Evolutionary conservation across 1,139 yeast genomes (phyloP).

Genomic region (Yamadazyma siamensis): DNA sequence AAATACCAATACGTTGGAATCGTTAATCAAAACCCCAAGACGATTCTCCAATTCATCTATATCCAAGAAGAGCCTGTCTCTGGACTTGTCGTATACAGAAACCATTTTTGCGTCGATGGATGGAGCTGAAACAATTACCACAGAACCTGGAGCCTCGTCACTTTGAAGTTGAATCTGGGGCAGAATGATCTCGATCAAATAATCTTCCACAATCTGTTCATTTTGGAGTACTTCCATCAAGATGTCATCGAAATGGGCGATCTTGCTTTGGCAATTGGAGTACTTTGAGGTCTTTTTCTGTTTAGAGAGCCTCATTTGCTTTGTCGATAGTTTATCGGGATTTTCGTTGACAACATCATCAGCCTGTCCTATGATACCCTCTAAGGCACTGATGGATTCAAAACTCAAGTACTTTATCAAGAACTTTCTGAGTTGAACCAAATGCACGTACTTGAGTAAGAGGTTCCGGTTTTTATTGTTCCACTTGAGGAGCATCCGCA

Average conservation of each 20-base stretch:
- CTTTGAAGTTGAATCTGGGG: constrained; percentile 86
- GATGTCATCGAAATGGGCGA: constrained; percentile 49
- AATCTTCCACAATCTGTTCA: constrained; percentile 57
- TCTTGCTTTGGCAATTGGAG: constrained; percentile 18
- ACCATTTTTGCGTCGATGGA: constrained; percentile 36
- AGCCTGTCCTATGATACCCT: constrained; percentile 26
- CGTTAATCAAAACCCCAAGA: constrained; percentile 34
- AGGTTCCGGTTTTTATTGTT: constrained; percentile 35
- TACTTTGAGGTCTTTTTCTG: constrained; percentile 1
- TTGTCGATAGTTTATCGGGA: constrained; percentile 1
- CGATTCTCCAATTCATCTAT: constrained; percentile 33
- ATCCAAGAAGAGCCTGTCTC: constrained; percentile 18
- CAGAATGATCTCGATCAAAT: constrained; percentile 65
- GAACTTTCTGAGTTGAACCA: constrained; percentile 28
- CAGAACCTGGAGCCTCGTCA: constrained; percentile 58
- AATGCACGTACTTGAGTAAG: constrained; percentile 37
- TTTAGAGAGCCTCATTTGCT: constrained; percentile 3
- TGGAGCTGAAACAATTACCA: constrained; percentile 48
- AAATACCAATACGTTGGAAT: constrained; percentile 41
- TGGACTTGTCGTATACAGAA: constrained; percentile 30
- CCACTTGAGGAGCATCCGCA: constrained; percentile 45
- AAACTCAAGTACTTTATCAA: constrained; percentile 32
- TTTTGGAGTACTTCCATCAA: constrained; percentile 40
- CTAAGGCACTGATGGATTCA: constrained; percentile 37
- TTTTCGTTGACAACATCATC: constrained; percentile 3